phyloP scores from a whole-genome alignment of 345 rosid genomes.

The Syzygium grande region DNA sequence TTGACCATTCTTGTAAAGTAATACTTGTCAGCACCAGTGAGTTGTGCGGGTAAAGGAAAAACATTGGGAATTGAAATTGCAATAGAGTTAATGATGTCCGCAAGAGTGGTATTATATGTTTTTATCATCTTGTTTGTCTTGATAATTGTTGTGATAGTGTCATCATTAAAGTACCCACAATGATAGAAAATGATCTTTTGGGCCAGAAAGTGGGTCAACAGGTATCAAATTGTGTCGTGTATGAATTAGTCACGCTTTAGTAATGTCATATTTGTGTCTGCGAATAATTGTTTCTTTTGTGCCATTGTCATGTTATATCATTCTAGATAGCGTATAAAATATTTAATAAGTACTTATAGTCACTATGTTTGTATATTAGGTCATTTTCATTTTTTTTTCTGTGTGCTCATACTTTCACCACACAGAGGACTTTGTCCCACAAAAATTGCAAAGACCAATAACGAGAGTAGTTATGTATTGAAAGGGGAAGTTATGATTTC shows the following conservation, averaged over 20 bases:
- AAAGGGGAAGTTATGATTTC: neutral
- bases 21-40: neutral
- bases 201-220: neutral
- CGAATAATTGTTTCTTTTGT: neutral
- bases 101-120: neutral
- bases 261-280: neutral
- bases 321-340: neutral
- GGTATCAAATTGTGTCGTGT: neutral
- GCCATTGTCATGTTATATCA: neutral
- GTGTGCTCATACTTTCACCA: neutral
- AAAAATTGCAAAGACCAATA: neutral
- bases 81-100: neutral
- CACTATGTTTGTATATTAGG: neutral
- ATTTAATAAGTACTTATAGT: neutral
- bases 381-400: neutral
- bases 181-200: neutral
- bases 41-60: neutral
- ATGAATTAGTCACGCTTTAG: neutral
- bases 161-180: neutral
- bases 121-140: neutral
- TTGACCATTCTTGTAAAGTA: neutral
- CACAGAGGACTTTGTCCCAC: neutral
- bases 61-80: neutral
- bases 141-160: neutral
- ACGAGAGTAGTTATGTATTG: neutral